Evolutionary conservation across 495 filamentous ascomycete genomes (phyloP).

Genomic region (Lepidopterella palustris): DNA sequence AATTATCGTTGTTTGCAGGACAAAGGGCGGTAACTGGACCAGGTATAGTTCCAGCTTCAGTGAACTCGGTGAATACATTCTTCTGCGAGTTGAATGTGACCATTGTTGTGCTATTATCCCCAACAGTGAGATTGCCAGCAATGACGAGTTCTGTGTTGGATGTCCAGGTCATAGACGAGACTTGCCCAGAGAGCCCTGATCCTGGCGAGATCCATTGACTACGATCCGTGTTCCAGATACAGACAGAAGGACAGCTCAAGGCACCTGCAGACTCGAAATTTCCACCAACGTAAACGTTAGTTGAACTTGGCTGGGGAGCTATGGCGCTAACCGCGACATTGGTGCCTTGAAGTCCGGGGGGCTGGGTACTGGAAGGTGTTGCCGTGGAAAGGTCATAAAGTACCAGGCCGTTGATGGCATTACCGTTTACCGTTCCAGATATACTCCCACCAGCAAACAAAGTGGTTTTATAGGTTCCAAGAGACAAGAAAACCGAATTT

Average conservation of each 20-base stretch:
- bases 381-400: constrained; percentile 64
- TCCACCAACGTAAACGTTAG: constrained; percentile 79
- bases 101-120: constrained; percentile 56
- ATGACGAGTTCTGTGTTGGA: constrained; percentile 61
- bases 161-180: constrained; percentile 69
- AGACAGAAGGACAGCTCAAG: constrained; percentile 73
- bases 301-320: constrained; percentile 55
- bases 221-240: constrained; percentile 59
- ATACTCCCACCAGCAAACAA: constrained; percentile 80
- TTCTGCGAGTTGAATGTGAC: constrained; percentile 64
- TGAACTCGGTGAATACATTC: constrained; percentile 57
- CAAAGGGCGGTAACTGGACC: constrained; percentile 73
- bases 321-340: constrained; percentile 71
- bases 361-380: constrained; percentile 55
- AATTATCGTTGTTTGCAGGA: constrained; percentile 58
- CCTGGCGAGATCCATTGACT: constrained; percentile 76
- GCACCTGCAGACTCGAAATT: constrained; percentile 76
- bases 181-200: constrained; percentile 58
- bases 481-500: constrained; percentile 67
- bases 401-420: constrained; percentile 63
- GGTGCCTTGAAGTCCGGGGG: constrained; percentile 60
- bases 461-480: constrained; percentile 59
- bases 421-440: constrained; percentile 59
- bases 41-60: constrained; percentile 60
- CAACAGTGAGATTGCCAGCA: constrained; percentile 66